Evolutionary conservation across 2,329 filamentous ascomycete species (phyloP).

Genomic region (Alternaria arbusti): DNA sequence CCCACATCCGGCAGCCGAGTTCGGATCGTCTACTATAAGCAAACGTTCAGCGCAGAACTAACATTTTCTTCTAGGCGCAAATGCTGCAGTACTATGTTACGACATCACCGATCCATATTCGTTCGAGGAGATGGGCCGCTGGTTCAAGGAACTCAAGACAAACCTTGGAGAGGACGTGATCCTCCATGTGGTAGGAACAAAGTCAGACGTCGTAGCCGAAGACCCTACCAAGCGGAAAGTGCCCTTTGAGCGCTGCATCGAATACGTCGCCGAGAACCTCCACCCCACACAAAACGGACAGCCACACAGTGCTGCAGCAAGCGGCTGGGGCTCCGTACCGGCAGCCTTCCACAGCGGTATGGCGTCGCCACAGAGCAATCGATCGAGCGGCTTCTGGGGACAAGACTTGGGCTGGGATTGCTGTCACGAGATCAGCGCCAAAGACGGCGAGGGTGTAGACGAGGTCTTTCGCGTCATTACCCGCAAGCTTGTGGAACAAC

Average conservation of each 20-base stretch:
- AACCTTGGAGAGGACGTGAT: slow-evolving; percentile 80
- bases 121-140: slow-evolving; percentile 90
- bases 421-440: slow-evolving; percentile 94
- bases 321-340: slow-evolving; percentile 33
- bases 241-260: slow-evolving; percentile 93
- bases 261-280: slow-evolving; percentile 91
- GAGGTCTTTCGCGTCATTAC: slow-evolving; percentile 94
- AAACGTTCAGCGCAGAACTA: not conserved
- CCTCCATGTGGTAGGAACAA: slow-evolving; percentile 87
- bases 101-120: slow-evolving; percentile 86
- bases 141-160: slow-evolving; percentile 82
- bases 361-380: slow-evolving; percentile 55
- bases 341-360: slow-evolving; percentile 53
- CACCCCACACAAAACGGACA: slow-evolving; percentile 66
- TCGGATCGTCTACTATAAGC: not conserved
- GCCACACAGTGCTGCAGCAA: slow-evolving; percentile 24
- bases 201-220: slow-evolving; percentile 80
- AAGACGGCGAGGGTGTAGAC: slow-evolving; percentile 93
- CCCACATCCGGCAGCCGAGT: not conserved
- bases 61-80: slow-evolving; percentile 65
- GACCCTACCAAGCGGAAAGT: slow-evolving; percentile 82
- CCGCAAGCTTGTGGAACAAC: slow-evolving; percentile 80
- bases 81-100: slow-evolving; percentile 93
- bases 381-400: slow-evolving; percentile 81
- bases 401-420: slow-evolving; percentile 96